phyloP scores from a whole-genome alignment of 352 stramenopile species.

The Pythium grandisporangium region DNA sequence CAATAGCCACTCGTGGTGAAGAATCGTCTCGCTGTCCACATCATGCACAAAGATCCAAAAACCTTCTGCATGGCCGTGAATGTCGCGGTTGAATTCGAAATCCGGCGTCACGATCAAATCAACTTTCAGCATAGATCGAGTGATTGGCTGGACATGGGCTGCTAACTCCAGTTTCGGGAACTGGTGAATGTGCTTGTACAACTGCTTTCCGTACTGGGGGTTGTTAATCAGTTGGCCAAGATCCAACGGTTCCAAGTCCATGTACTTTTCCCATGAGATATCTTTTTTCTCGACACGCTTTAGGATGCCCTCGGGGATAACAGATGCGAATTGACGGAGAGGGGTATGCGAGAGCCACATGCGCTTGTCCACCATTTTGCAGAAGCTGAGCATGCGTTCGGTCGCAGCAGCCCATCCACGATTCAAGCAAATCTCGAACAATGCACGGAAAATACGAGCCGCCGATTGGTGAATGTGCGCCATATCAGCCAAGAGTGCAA shows the following conservation, averaged over 20 bases:
- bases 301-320: conserved; percentile 93
- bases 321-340: conserved; percentile 93
- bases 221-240: conserved; percentile 96
- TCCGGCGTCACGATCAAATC: conserved; percentile 95
- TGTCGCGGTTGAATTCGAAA: conserved; percentile 95
- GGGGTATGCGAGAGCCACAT: conserved; percentile 98
- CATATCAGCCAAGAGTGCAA: conserved; percentile 98
- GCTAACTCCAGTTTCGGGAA: conserved; percentile 96
- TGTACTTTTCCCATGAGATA: conserved; percentile 97
- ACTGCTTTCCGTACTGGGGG: conserved; percentile 95
- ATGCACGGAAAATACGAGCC: conserved; percentile 95
- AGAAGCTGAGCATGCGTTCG: conserved; percentile 94
- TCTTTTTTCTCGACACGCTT: conserved; percentile 98
- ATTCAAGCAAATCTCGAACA: conserved; percentile 99
- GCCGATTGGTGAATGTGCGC: conserved; percentile 98
- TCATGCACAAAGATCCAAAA: conserved; percentile 99
- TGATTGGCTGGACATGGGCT: conserved; percentile 98
- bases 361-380: conserved; percentile 98
- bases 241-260: conserved; percentile 95
- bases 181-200: conserved; percentile 98
- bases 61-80: conserved; percentile 94
- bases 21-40: conserved; percentile 96
- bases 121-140: conserved; percentile 92
- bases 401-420: conserved; percentile 93
- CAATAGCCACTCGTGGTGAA: conserved; percentile 97